phyloP scores from a whole-genome alignment of 2,329 filamentous ascomycete genomes.

The Trichoderma sp. region DNA sequence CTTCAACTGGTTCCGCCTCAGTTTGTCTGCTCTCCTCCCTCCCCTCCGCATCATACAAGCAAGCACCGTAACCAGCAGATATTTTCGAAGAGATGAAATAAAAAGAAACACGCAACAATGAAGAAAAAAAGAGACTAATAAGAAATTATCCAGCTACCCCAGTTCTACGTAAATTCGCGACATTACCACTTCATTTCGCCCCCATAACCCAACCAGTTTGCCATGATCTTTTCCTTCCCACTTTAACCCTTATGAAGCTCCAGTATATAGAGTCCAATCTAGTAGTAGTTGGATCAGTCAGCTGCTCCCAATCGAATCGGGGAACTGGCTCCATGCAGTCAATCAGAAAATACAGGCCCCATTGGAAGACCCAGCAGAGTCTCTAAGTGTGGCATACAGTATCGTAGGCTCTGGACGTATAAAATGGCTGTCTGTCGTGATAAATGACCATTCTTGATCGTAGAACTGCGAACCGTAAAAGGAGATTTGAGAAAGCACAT shows the following conservation, averaged over 20 bases:
- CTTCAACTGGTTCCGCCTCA: neutral
- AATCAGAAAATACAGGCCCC: neutral
- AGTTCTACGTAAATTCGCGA: neutral
- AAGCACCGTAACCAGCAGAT: neutral
- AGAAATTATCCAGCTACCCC: conserved; percentile 4
- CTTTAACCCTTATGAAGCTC: neutral
- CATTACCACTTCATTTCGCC: conserved; percentile 5
- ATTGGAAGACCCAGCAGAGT: neutral
- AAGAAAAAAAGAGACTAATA: neutral
- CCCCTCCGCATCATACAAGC: neutral
- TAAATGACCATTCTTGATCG: conserved; percentile 1
- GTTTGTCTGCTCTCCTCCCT: neutral
- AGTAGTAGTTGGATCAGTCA: neutral
- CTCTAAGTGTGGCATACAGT: neutral
- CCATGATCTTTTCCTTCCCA: neutral
- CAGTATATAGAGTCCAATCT: neutral
- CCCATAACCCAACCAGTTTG: neutral
- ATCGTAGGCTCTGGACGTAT: neutral
- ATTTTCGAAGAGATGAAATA: neutral
- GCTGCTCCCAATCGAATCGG: neutral
- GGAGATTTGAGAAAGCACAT: conserved; percentile 12
- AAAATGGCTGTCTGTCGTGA: neutral
- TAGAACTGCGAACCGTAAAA: neutral
- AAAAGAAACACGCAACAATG: neutral
- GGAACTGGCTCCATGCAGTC: neutral